Base-by-base conservation (phyloP, 2,329 filamentous ascomycete genomes). In the Exophiala oligosperma region DNA sequence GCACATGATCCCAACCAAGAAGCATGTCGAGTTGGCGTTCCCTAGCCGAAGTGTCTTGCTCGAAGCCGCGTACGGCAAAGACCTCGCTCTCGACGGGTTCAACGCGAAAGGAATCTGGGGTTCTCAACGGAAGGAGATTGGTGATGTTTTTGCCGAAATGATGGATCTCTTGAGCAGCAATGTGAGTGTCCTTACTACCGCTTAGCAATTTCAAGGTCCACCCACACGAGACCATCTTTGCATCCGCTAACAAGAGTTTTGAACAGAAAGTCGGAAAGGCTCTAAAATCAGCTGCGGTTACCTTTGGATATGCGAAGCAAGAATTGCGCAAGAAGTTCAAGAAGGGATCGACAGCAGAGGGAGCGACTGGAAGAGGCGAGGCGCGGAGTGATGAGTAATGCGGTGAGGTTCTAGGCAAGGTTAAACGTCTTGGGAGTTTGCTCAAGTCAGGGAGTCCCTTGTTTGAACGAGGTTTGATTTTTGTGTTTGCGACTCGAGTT, bases 1-100 rank as follows among this genome's bases (percentile, higher is more conserved):
- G 38, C 60, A 66, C 12, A 75, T 77, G 74, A 66, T 54, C n/a
- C 65, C 70, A 32, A 66, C 71, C 26, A 63, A 69, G 29, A 68
- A 64, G n/a, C 69, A 65, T 49, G 65, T 69, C 0, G 67, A 52
- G 4, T 59, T 76, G 52, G 14, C 59, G 5, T 71, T 75, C 28
- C 67, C 66, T 14, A 57, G 57, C 41, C 68, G 61, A 35, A 69
- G 67, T 7, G 57, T 66, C 3, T 51, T 68, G 40, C 54, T 60
- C 3, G 64, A 59, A 40, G 64, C 51, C 7, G 47, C 62, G 29
- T 61, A 43, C 5, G 72, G 71, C 23, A 65, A 64, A 54, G 67
- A 70, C 43, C 37, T 66, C 52, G 61, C 56, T 8, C n/a, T 67
- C 44, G 37, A 47, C 17, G 40, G 48, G 7, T 50, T 50, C 48